phyloP scores from a whole-genome alignment of 106 monocot genomes.

The Iris macrosiphon region DNA sequence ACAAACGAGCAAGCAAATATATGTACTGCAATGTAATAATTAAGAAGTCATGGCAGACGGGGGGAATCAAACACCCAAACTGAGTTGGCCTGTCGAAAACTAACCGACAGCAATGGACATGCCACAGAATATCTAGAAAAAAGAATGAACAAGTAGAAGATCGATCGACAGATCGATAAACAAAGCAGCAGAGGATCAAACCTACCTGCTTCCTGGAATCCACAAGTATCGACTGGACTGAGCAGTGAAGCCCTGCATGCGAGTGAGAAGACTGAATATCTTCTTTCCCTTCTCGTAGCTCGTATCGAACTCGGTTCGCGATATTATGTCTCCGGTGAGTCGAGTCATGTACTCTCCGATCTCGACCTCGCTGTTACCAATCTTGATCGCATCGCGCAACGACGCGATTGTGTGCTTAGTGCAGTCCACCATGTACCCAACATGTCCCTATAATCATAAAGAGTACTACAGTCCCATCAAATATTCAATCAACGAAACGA shows the following conservation, averaged over 20 bases:
- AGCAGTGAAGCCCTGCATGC: constrained; percentile 56
- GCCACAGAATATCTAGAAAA: no score
- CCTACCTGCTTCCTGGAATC: constrained; percentile 82
- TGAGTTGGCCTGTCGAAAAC: no score
- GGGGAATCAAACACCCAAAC: no score
- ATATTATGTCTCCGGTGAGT: constrained; percentile 70
- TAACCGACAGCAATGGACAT: no score
- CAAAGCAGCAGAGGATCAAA: no score
- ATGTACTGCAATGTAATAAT: no score
- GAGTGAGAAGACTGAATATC: constrained; percentile 56
- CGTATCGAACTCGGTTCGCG: constrained; percentile 57
- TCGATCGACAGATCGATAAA: no score
- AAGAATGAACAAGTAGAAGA: no score
- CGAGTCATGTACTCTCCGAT: constrained; percentile 59
- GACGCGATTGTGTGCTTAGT: constrained; percentile 36
- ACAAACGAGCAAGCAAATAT: no score
- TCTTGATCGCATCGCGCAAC: constrained; percentile 23
- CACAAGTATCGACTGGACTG: constrained; percentile 67
- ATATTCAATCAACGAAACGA: no score
- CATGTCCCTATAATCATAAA: constrained; percentile 25
- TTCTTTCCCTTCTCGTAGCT: constrained; percentile 72
- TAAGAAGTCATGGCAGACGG: no score
- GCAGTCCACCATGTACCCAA: constrained; percentile 74
- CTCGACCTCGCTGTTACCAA: constrained; percentile 46
- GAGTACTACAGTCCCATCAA: no score